These are phyloP conservation scores for Sanguinoderma infundibulare DNA, from an alignment of 1,284 basidiomycete species.

Conservation along the genomic window DNA sequence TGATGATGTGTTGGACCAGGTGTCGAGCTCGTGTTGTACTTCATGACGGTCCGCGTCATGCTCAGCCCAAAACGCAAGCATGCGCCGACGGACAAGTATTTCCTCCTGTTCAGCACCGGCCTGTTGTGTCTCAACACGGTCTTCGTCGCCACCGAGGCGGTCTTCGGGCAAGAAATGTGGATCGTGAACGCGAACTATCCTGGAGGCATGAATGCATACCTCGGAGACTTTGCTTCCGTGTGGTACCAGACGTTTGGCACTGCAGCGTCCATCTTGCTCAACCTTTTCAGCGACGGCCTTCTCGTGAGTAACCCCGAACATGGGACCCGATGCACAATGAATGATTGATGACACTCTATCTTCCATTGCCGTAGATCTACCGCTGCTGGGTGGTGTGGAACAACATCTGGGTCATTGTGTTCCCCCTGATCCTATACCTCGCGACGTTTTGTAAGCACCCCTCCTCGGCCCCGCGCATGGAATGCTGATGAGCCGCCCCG, in stretches of 20 bases:
- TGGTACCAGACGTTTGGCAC: constrained; percentile 25
- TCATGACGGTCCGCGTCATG: constrained; percentile 7
- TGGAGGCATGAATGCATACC: constrained; percentile 14
- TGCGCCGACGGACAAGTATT: constrained; percentile 12
- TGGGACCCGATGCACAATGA: neutral
- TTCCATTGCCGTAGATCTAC: constrained; percentile 13
- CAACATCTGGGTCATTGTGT: neutral
- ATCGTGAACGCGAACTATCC: constrained; percentile 18
- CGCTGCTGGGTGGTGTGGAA: constrained; percentile 17
- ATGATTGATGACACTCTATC: neutral
- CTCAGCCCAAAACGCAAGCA: neutral
- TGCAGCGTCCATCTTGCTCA: constrained; percentile 10
- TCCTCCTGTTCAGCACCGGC: constrained; percentile 19
- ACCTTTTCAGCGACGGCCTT: constrained; percentile 12
- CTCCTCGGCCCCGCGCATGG: neutral
- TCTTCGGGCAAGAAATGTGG: constrained; percentile 26
- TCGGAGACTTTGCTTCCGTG: constrained; percentile 14
- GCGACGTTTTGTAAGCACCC: constrained; percentile 8
- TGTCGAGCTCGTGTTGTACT: constrained; percentile 17
- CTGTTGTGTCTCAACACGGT: constrained; percentile 21
- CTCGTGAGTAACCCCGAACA: constrained; percentile 10
- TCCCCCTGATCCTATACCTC: constrained; percentile 6
- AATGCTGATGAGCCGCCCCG: neutral
- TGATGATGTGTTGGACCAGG: neutral
- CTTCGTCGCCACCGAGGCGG: constrained; percentile 7